Percentiles rank a stretch among this genome's conserved stretches.
Evolutionary conservation across 805 yeast species (phyloP).

Genomic region (Cyberlindnera saturnus): DNA sequence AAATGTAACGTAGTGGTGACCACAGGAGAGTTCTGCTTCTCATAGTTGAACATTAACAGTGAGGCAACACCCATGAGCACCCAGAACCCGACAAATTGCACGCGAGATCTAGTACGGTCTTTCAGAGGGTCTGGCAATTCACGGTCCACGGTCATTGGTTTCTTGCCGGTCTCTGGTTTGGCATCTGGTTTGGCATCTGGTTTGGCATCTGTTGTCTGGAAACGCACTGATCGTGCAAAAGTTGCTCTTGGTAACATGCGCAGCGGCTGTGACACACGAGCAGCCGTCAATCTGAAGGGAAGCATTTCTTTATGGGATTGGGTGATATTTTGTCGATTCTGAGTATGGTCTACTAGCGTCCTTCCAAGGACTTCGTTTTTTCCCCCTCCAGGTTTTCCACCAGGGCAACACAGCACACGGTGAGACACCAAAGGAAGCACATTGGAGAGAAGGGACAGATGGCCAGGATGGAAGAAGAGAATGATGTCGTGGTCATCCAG

Average conservation of each 20-base stretch:
- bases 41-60: constrained; percentile 81
- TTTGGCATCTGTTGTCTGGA: not conserved
- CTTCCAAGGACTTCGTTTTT: too few species aligned
- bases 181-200: not conserved
- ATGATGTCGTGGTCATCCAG: constrained; percentile 3
- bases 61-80: constrained; percentile 48
- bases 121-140: constrained; percentile 77
- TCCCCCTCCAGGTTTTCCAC: too few species aligned
- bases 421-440: not conserved
- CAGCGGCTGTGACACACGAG: not conserved
- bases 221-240: not conserved
- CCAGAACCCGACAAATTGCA: constrained; percentile 50
- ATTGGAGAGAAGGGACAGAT: not conserved
- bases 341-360: too few species aligned
- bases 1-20: constrained; percentile 83
- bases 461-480: not conserved
- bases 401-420: not conserved
- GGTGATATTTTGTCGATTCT: not conserved
- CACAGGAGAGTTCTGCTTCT: constrained; percentile 84
- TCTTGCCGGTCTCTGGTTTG: constrained; percentile 1
- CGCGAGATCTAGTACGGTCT: constrained; percentile 44
- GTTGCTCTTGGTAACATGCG: not conserved
- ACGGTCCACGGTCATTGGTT: constrained; percentile 42
- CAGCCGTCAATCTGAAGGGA: not conserved
- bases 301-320: not conserved